A percentile compares a stretch with the other conserved stretches of the same genome.
These are phyloP conservation scores for Tetrapisispora arboricola DNA, from an alignment of 805 yeast species.

Conservation along the genomic window DNA sequence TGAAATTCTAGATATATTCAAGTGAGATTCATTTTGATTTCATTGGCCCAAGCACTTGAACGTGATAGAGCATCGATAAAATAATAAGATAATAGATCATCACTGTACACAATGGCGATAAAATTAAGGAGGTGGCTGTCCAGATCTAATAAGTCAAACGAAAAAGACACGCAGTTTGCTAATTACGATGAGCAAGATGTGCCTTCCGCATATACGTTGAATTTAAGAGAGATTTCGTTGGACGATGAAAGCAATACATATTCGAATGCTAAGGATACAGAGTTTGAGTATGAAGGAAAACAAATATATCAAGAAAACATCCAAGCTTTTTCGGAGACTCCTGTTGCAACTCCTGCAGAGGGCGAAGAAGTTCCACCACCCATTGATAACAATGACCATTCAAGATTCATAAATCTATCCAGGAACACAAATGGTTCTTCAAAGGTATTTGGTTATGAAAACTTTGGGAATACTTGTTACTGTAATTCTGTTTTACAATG, in stretches of 20 bases:
- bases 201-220: too few relatives aligned
- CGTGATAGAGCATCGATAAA: too few relatives aligned
- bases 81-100: background rate
- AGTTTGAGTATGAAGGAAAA: background rate
- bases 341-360: background rate
- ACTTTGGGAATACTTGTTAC: conserved; percentile 87
- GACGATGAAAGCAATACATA: background rate
- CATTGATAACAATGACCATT: too few relatives aligned
- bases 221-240: background rate
- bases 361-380: too few relatives aligned
- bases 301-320: conserved; percentile 34
- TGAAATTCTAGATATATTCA: background rate
- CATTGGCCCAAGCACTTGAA: too few relatives aligned
- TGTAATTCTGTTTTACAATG: conserved; percentile 90
- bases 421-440: conserved; percentile 46
- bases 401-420: background rate
- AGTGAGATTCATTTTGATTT: background rate
- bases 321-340: background rate
- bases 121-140: conserved; percentile 19
- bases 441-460: conserved; percentile 72
- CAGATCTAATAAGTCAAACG: background rate
- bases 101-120: conserved; percentile 1
- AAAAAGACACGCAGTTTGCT: background rate
- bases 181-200: background rate
- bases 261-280: background rate